Evolutionary conservation across 2,329 filamentous ascomycete species (phyloP).

Genomic region (Ceratocystis cubensis): DNA sequence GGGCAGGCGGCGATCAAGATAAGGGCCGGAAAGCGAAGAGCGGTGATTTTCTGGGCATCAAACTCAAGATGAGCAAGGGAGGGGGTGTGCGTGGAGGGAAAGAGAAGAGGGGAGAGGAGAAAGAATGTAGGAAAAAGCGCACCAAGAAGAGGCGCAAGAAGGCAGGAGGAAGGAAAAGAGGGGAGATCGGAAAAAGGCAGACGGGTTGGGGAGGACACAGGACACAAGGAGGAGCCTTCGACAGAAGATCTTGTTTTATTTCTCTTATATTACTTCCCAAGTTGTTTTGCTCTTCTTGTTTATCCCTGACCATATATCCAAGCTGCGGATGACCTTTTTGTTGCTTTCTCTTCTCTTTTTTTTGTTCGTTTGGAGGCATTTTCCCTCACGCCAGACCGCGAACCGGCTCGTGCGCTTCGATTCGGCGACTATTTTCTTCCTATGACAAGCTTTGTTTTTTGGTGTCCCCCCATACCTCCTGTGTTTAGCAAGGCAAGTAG

Average conservation of each 20-base stretch:
- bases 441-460: too few relatives aligned
- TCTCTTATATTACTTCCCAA: too few relatives aligned
- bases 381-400: too few relatives aligned
- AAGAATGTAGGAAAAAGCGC: neutral
- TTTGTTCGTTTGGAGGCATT: too few relatives aligned
- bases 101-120: neutral
- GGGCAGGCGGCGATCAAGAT: neutral
- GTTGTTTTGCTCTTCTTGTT: neutral
- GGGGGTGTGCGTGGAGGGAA: neutral
- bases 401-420: too few relatives aligned
- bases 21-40: neutral
- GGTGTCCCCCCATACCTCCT: too few relatives aligned
- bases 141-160: neutral
- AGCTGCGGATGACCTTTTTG: too few relatives aligned
- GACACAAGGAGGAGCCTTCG: neutral
- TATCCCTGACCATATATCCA: neutral
- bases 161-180: neutral
- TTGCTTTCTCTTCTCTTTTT: too few relatives aligned
- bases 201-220: neutral
- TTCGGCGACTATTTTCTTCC: too few relatives aligned
- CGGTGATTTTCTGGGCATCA: neutral
- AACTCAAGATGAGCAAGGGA: neutral
- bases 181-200: neutral
- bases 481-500: too few relatives aligned
- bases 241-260: neutral